Base-by-base conservation (phyloP, 192 early-diverging fungal genomes). In the Backusella liffmaniae region DNA sequence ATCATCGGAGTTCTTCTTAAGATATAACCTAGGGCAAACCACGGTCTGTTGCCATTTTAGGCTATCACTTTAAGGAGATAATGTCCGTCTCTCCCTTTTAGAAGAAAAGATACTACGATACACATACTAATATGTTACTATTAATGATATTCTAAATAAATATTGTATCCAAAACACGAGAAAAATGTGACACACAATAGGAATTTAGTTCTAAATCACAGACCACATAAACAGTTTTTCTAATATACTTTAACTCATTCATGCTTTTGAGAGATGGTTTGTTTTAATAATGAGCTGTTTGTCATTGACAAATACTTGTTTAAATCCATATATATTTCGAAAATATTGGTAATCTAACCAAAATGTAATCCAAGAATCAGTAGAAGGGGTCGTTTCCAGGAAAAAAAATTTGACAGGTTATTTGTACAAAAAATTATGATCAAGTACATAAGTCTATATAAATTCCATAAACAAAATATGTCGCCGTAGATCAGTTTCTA, bases 131-230 rank as follows among this genome's bases (percentile, higher is more conserved):
- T 62, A 62, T 5, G 56, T 62, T 62, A 29, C 23, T 29, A 23
- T 29, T 29, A 29, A 29, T 29, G 26, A 62, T 62, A 13, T 62
- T 29, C 23, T 26, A 62, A 62, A 29, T 62, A 62, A 13, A 26
- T 62, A 26, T 62, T 62, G 46, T 49, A 49, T n/a, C 15, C 18
- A 49, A 49, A 49, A 49, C 46, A 49, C 46, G 46, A 49, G 46
- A 49, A 49, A 49, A 49, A 49, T 49, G 56, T 62, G 56, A 29
- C 56, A 62, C 56, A 62, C 56, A 62, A 62, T 62, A 62, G 21
- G 26, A 29, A 62, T 62, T 29, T 62, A 29, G 23, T 26, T 62
- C 26, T 62, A 62, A 21, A 26, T 12, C 21, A 62, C 56, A 13
- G 26, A 13, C 21, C 23, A 62, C 10, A 29, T 26, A 13, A 62